A percentile compares a stretch with the other conserved stretches of the same genome.
phyloP scores from a whole-genome alignment of 169 alveolate genomes.

The Plasmodium gonderi region DNA sequence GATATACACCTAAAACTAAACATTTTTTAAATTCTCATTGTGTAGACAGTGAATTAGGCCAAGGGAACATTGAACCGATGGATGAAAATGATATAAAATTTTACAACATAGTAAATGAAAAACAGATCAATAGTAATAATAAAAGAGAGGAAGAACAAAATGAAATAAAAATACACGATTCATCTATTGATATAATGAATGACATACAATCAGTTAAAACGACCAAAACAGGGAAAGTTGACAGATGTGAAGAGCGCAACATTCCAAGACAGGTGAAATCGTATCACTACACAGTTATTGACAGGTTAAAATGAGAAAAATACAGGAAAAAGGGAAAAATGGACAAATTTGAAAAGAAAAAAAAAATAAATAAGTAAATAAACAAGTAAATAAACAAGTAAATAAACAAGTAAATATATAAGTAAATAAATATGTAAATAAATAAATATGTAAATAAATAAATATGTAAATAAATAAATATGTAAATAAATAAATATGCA shows the following conservation, averaged over 20 bases:
- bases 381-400: no score
- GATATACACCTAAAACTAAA: conserved; percentile 40
- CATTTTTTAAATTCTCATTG: conserved; percentile 71
- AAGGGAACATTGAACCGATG: neutral
- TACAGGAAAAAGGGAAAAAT: neutral
- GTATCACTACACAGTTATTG: conserved; percentile 50
- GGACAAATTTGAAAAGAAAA: neutral
- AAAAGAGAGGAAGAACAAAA: conserved; percentile 4
- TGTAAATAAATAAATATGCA: no score
- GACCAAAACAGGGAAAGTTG: conserved; percentile 3
- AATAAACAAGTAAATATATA: no score
- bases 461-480: no score
- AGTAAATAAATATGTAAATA: no score
- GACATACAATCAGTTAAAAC: conserved; percentile 59
- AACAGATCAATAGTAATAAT: conserved; percentile 21
- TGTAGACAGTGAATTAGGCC: neutral
- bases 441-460: no score
- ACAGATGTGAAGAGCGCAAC: neutral
- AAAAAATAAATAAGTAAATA: no score
- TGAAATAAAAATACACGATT: conserved; percentile 25
- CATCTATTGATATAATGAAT: conserved; percentile 8
- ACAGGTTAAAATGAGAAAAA: conserved; percentile 24
- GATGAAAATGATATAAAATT: conserved; percentile 55
- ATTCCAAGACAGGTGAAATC: conserved; percentile 67
- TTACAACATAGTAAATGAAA: conserved; percentile 48